Base-by-base conservation (phyloP, 2,329 filamentous ascomycete genomes). In the Pseudogymnoascus sp. region DNA sequence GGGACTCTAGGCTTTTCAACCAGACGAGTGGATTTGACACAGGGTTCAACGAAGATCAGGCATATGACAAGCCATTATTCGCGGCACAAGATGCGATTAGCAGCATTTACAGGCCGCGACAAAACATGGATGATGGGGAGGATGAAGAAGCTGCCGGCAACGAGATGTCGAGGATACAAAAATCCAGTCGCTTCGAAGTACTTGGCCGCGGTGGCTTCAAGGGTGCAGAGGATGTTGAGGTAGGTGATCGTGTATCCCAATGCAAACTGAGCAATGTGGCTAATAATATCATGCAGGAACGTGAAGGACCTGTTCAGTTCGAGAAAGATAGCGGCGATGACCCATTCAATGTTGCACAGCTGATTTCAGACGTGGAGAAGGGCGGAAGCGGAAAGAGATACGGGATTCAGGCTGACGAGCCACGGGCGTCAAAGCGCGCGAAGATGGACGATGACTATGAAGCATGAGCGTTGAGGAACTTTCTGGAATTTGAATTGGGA, bases 41-140 rank as follows among this genome's bases (percentile, higher is more conserved):
- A 61, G 95, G 93, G 0, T 92, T 97, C 82, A 99, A 99, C 75
- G 95, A 99, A 75, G 95, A 99, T 75, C 95, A 99, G 72, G 86
- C 88, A 0, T 99, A 97, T 78, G 95, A 97, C 75, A 97, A 97
- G 77, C 95, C 95, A 19, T 80, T 99, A 6, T 99, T 99, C 74
- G 93, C 93, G 0, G 93, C 95, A 13, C 92, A 97, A 74, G 93
- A 97, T 73, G 93, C 91, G 7, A 91, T 97, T 70, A 95, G 86
- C 77, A 93, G 88, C 74, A 97, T 99, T 68, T 99, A 99, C 76
- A 84, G 92, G 35, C 91, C 93, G 1, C 84, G 84, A 21, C 85
- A 89, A 24, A 86, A 88, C 63, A 85, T 88, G 71, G 89, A 87
- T 60, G 90, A 91, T 50, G 87, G 86, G 14, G 88, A 90, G 16